These are phyloP conservation scores for Calonectria naviculata DNA, from an alignment of 2,329 filamentous ascomycete species.

Conservation along the genomic window DNA sequence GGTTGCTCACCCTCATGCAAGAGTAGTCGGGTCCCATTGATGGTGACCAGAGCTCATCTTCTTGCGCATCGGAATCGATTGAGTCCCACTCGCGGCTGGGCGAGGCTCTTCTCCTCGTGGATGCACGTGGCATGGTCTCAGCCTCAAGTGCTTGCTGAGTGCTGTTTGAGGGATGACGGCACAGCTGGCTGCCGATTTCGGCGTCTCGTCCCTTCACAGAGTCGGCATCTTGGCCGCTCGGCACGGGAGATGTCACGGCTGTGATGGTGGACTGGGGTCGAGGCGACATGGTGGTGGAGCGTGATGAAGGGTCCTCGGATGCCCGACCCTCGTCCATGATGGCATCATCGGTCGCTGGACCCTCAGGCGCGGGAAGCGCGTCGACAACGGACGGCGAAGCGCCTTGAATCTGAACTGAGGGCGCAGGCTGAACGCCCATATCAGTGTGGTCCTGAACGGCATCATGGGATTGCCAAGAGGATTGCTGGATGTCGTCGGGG, in stretches of 20 bases:
- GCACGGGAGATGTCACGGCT: conserved; percentile 47
- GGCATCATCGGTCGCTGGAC: conserved; percentile 36
- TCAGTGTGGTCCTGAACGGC: conserved; percentile 31
- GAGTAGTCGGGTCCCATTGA: conserved; percentile 53
- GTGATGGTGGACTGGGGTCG: conserved; percentile 49
- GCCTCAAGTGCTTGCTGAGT: conserved; percentile 29
- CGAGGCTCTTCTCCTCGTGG: conserved; percentile 27
- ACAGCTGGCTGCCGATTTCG: conserved; percentile 37
- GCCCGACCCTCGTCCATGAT: conserved; percentile 38
- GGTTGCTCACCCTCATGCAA: conserved; percentile 47
- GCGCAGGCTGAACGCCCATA: conserved; percentile 33
- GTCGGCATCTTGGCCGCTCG: conserved; percentile 43
- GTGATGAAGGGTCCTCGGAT: conserved; percentile 46
- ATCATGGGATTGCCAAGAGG: conserved; percentile 38
- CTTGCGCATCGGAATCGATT: conserved; percentile 36
- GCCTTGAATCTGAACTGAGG: conserved; percentile 31
- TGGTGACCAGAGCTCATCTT: conserved; percentile 46
- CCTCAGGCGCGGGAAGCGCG: conserved; percentile 32
- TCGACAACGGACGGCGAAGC: conserved; percentile 35
- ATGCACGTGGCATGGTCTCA: conserved; percentile 27
- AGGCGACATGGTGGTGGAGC: conserved; percentile 57
- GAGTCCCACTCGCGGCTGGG: conserved; percentile 35
- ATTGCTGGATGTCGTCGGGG: conserved; percentile 53
- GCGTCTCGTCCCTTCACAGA: conserved; percentile 47
- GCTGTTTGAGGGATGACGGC: conserved; percentile 35